Base-by-base conservation (phyloP, 169 alveolate genomes). In the Amoebophrya sp. region DNA sequence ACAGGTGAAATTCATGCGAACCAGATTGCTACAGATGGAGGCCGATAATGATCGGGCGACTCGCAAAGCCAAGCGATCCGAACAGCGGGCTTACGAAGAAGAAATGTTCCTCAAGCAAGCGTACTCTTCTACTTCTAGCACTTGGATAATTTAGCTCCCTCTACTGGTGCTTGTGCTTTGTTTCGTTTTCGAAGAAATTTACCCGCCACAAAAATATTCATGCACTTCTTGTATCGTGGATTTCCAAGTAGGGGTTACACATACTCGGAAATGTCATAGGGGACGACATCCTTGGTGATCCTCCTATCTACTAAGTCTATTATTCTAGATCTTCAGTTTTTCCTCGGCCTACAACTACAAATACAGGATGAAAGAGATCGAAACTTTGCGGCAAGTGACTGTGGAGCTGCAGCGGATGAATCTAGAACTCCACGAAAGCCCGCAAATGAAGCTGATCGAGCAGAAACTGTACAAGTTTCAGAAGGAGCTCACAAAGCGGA, bases 331-430 rank as follows among this genome's bases (percentile, higher is more conserved):
- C 76, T 53, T 53, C 76, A 23, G 76, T 53, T 53, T 23, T 53
- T 53, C 76, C 76, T 53, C 76, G 76, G 23, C 76, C 76, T n/a
- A n/a, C n/a, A n/a, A n/a, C n/a, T n/a, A n/a, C n/a, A n/a, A n/a
- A n/a, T n/a, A n/a, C n/a, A 53, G 76, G 76, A 14, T 53, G 76
- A 65, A 6, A 26, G 83, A 65, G 83, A 65, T 65, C 83, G 83
- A 65, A 18, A 65, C 83, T 6, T 18, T 65, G 83, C 2, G 26
- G 83, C 83, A 65, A 65, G 83, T 65, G 26, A 65, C 83, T 29
- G 83, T 65, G 36, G 83, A 65, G 26, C 83, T 65, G 83, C 83
- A 65, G 83, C 83, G 83, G 33, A 65, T 65, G 83, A 65, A 65
- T 65, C 26, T 65, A 10, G 83, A 65, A 36, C 83, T 65, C 2